Percentiles rank a stretch among this genome's conserved stretches.
Evolutionary conservation across 768 basidiomycete species (phyloP).

Genomic region (Russula foetens): DNA sequence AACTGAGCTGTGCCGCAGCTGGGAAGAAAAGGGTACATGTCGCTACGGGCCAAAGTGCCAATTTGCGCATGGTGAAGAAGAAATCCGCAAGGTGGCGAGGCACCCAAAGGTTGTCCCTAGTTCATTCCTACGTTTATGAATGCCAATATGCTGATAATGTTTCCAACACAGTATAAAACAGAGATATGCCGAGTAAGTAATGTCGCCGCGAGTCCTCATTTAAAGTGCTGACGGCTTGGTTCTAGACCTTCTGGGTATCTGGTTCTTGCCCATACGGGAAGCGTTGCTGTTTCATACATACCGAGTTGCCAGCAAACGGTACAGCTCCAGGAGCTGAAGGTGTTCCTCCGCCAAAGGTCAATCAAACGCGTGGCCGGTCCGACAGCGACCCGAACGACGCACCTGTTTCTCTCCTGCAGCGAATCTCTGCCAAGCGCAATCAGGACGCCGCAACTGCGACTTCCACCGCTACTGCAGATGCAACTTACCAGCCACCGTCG

Average conservation of each 20-base stretch:
- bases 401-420: constrained; percentile 63
- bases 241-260: constrained; percentile 86
- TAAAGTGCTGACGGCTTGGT: constrained; percentile 14
- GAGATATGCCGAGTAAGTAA: constrained; percentile 79
- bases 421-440: constrained; percentile 62
- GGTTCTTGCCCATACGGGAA: constrained; percentile 91
- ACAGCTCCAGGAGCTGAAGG: constrained; percentile 46
- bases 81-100: constrained; percentile 72
- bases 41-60: constrained; percentile 86
- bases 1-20: constrained; percentile 83
- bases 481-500: constrained; percentile 41
- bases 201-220: not conserved
- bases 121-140: not conserved
- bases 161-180: constrained; percentile 67
- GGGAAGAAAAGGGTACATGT: constrained; percentile 87
- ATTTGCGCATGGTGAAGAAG: constrained; percentile 89
- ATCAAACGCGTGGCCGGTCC: constrained; percentile 55
- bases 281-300: constrained; percentile 91
- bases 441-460: constrained; percentile 31
- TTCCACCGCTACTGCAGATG: constrained; percentile 28
- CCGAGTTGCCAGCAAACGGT: constrained; percentile 66
- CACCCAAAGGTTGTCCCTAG: constrained; percentile 69
- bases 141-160: not conserved
- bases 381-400: constrained; percentile 72
- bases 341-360: constrained; percentile 41